phyloP scores from a whole-genome alignment of 179 eudicot species.

The Gypsophila paniculata region DNA sequence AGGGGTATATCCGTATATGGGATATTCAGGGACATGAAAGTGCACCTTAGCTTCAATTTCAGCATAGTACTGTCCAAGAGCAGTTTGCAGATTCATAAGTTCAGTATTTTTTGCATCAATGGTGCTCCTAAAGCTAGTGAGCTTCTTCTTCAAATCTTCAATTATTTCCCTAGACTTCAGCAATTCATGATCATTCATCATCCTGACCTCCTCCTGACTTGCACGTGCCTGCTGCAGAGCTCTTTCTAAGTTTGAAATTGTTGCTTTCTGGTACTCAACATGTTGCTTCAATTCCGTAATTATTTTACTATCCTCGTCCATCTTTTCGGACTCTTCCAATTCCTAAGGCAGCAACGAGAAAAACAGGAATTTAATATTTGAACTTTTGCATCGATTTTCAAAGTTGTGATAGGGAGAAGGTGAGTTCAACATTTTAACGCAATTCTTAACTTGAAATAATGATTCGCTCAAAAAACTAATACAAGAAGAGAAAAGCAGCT shows the following conservation, averaged over 20 bases:
- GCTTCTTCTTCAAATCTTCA: conserved; percentile 74
- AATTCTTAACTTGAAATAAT: background rate
- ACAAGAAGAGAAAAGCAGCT: background rate
- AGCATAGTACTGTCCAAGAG: conserved; percentile 95
- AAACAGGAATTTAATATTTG: background rate
- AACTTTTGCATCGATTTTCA: background rate
- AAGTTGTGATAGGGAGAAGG: background rate
- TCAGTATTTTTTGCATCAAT: conserved; percentile 87
- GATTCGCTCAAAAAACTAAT: background rate
- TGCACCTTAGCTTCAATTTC: conserved; percentile 95
- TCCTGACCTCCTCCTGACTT: conserved; percentile 69
- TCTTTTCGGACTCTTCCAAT: conserved; percentile 92
- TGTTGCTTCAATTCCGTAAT: conserved; percentile 70
- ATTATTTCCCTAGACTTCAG: conserved; percentile 69
- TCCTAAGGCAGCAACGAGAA: conserved; percentile 48
- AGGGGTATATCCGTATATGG: background rate
- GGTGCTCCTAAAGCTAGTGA: conserved; percentile 48
- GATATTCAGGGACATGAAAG: conserved; percentile 6
- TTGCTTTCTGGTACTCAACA: conserved; percentile 61
- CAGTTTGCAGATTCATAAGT: conserved; percentile 87
- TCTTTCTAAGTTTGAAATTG: conserved; percentile 70
- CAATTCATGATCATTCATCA: conserved; percentile 54
- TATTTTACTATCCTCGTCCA: conserved; percentile 92
- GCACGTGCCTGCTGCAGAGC: conserved; percentile 74
- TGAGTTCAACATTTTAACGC: conserved; percentile 2